phyloP scores from a whole-genome alignment of 495 filamentous ascomycete genomes.

The Niebla homalea region DNA sequence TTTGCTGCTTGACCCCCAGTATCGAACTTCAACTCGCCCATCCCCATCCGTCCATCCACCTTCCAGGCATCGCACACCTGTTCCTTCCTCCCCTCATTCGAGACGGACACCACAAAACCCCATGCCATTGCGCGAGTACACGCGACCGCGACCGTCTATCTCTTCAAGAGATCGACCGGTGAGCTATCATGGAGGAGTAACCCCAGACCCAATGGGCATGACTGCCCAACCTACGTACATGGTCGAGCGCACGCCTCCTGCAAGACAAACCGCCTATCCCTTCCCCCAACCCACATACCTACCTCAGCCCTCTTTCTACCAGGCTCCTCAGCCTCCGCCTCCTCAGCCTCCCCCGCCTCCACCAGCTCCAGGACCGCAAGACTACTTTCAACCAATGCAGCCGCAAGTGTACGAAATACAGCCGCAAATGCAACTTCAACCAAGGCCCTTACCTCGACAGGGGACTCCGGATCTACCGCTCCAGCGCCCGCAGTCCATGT shows the following conservation, averaged over 20 bases:
- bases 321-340: slow-evolving; percentile 21
- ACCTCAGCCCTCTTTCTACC: slow-evolving; percentile 19
- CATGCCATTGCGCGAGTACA: slow-evolving; percentile 2
- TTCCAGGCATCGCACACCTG: background rate
- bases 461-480: slow-evolving; percentile 9
- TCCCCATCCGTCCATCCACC: background rate
- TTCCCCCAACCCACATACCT: slow-evolving; percentile 12
- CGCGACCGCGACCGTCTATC: slow-evolving; percentile 7
- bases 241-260: slow-evolving; percentile 2
- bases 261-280: slow-evolving; percentile 7
- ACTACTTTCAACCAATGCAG: slow-evolving; percentile 1
- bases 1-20: background rate
- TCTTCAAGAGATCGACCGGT: slow-evolving; percentile 22
- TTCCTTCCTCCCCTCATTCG: background rate
- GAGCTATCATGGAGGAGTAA: slow-evolving; percentile 31
- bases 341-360: slow-evolving; percentile 5
- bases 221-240: background rate
- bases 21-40: background rate
- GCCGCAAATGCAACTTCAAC: slow-evolving; percentile 10
- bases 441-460: slow-evolving; percentile 11
- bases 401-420: slow-evolving; percentile 19
- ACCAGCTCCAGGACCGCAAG: slow-evolving; percentile 1
- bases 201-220: slow-evolving; percentile 4
- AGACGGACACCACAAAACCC: slow-evolving; percentile 3
- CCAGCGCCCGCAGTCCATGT: slow-evolving; percentile 10